Conservation (phyloP, 2,329 filamentous ascomycete genomes). For the Aspergillus pseudoterreus region DNA sequence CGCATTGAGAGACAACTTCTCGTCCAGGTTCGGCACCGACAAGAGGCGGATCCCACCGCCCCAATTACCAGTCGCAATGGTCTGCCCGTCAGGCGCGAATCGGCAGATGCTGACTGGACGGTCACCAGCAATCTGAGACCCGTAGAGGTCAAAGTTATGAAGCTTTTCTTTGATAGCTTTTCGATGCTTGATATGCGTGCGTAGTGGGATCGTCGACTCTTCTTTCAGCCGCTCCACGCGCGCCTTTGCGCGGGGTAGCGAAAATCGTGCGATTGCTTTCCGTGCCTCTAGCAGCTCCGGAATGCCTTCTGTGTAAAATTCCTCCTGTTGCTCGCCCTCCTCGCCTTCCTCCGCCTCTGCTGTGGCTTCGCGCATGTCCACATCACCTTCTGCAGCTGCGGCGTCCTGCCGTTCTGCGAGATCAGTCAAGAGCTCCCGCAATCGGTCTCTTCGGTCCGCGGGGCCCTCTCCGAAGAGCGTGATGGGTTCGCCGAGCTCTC, state of each 20-base stretch:
- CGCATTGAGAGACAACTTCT: conserved; percentile 71
- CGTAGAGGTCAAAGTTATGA: conserved; percentile 82
- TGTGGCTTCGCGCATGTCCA: conserved; percentile 52
- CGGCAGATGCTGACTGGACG: conserved; percentile 87
- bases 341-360: conserved; percentile 54
- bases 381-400: conserved; percentile 48
- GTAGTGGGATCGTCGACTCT: conserved; percentile 77
- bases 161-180: conserved; percentile 83
- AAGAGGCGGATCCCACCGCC: conserved; percentile 83
- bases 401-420: conserved; percentile 60
- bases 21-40: conserved; percentile 75
- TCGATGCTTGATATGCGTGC: conserved; percentile 88
- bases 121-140: conserved; percentile 88
- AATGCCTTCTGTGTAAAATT: conserved; percentile 88
- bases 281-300: conserved; percentile 71
- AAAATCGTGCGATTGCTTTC: conserved; percentile 75
- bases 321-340: conserved; percentile 75
- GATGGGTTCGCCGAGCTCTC: conserved; percentile 87
- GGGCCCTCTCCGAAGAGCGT: conserved; percentile 91
- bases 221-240: conserved; percentile 72
- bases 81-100: conserved; percentile 79
- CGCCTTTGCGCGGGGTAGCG: conserved; percentile 74
- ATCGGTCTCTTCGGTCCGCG: conserved; percentile 77
- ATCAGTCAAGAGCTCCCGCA: conserved; percentile 75
- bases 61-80: conserved; percentile 89